Conservation (phyloP, 768 basidiomycete species). For the Termitomyces sp. region DNA sequence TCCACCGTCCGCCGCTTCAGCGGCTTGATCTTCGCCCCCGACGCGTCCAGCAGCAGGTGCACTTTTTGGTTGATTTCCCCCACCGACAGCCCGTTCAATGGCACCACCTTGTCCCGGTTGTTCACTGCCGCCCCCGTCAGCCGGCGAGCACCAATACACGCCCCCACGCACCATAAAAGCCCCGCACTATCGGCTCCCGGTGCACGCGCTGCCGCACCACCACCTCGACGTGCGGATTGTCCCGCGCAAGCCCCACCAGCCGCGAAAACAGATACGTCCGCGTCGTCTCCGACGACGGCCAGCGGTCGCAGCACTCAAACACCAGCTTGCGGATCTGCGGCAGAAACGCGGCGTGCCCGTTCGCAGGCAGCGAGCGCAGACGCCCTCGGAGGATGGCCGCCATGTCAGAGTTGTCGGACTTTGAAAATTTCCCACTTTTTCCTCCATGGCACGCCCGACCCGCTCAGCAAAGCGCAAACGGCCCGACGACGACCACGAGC, state of each 20-base stretch:
- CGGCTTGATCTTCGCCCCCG: conserved; percentile 79
- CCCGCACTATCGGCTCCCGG: conserved; percentile 75
- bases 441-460: conserved; percentile 70
- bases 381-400: conserved; percentile 36
- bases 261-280: conserved; percentile 64
- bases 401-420: conserved; percentile 18
- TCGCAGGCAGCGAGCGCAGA: conserved; percentile 56
- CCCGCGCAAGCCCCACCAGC: conserved; percentile 57
- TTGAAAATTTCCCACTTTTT: conserved; percentile 17
- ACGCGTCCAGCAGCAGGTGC: conserved; percentile 79
- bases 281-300: conserved; percentile 69
- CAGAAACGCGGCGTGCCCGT: conserved; percentile 70
- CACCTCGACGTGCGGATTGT: conserved; percentile 81
- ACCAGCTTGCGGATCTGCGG: conserved; percentile 84
- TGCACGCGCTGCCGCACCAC: conserved; percentile 73
- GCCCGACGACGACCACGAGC: conserved; percentile 29
- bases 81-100: conserved; percentile 70
- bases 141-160: too few species aligned
- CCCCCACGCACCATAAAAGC: conserved; percentile 60
- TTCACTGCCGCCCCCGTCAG: conserved; percentile 54
- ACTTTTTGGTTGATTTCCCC: conserved; percentile 74
- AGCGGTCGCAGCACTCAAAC: conserved; percentile 83
- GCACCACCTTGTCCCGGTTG: conserved; percentile 83
- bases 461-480: conserved; percentile 72
- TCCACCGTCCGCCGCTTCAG: conserved; percentile 74